Evolutionary conservation across 768 basidiomycete genomes (phyloP), one percentile per base, ranked within the genome.

Genomic region (Fistulinella prunicolor): DNA sequence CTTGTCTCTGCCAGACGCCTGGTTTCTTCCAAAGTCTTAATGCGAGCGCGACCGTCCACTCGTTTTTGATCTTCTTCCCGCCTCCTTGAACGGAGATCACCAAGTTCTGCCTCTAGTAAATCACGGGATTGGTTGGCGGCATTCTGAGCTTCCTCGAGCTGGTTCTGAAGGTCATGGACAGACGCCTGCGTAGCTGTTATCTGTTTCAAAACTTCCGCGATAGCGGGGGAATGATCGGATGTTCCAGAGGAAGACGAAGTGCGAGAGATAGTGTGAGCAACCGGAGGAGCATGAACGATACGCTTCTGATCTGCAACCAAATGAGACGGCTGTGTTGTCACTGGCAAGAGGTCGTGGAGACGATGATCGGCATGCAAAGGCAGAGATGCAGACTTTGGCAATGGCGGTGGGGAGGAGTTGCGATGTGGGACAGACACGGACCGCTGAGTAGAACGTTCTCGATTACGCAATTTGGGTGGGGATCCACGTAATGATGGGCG

Each of bases 21-120:
- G 45, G 81, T 72, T 64, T 99, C 95, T 56, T 99, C 95, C 3
- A 97, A 72, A 3, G 74, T 65, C 69, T 94, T 95, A 40, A 88
- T 89, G 41, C 85, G 83, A n/a, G 77, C 66, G 66, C 92, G 94
- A 46, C 89, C 71, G 61, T 96, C 94, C 20, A 78, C 68, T 43
- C 89, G 80, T 20, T 80, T 78, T 3, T 74, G 73, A 58, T 99
- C 95, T 63, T 98, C 95, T 53, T 85, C 79, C 34, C 85, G 86
- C 65, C 89, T 93, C 50, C 77, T 74, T 39, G 78, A 79, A 22
- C 93, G 81, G 42, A 85, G 79, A 16, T 80, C 75, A 32, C 86
- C 84, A 30, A 97, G 76, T 58, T 93, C 85, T 17, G 66, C 63
- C 61, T 89, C 84, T n/a, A 96, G 75, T 22, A 73, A 68, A 28